Base-by-base conservation (phyloP, 495 filamentous ascomycete genomes). In the Podospora sp. region DNA sequence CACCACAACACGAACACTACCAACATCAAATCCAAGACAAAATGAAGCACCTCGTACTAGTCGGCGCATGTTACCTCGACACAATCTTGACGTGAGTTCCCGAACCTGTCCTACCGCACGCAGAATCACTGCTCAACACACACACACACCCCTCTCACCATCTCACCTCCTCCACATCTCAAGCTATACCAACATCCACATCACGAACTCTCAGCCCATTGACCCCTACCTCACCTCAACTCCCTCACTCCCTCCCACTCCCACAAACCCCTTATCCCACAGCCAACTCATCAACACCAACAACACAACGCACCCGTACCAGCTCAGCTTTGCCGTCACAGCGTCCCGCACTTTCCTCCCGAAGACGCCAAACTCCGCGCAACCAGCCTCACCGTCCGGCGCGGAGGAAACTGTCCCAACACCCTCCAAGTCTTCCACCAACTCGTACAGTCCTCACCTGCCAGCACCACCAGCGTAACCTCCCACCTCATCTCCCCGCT, bases 291-390 rank as follows among this genome's bases (percentile, higher is more conserved):
- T n/a, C 20, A 35, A 36, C 27, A 61, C 58, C 21, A n/a, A 25
- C 25, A n/a, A n/a, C 27, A n/a, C 58, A 22, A n/a, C 22, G 35
- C 24, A 6, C 5, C 6, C 24, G 12, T 59, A 14, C 56, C 5
- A 22, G 14, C 26, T 20, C 52, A 70, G 67, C 67, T 69, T 25
- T 53, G n/a, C 29, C 29, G 29, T 33, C 35, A 67, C 55, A 91
- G 90, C 68, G 86, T 90, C 33, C 83, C 86, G 35, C 73, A 86
- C 71, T 92, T 87, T 71, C 90, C 90, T 20, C 75, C 68, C 18
- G 90, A 91, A 76, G 90, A 92, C 81, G 82, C 87, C 55, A 92
- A 92, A 78, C 81, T 90, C 29, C 88, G 90, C 62, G 89, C 89
- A 22, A 83, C 86, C 5, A 79, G 66, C 20, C 69, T 89, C 56